Evolutionary conservation across 1,284 basidiomycete genomes (phyloP).

Genomic region (Chondrostereum purpureum): DNA sequence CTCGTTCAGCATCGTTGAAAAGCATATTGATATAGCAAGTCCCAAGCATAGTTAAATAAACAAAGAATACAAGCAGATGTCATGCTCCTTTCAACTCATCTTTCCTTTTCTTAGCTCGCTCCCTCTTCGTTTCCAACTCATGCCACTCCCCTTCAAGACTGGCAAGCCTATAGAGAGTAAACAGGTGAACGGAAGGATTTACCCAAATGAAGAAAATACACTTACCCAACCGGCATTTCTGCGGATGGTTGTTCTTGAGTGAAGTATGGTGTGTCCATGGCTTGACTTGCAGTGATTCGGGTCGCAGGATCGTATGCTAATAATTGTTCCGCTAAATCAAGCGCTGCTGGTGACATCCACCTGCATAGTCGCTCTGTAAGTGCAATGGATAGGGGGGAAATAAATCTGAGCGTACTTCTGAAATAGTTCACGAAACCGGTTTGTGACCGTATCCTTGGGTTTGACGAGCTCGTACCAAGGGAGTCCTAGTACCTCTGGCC

Average conservation of each 20-base stretch:
- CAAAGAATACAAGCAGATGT: no score
- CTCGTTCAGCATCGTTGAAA: slow-evolving; percentile 8
- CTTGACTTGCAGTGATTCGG: slow-evolving; percentile 76
- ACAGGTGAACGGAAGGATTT: slow-evolving; percentile 4
- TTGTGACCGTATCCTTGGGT: slow-evolving; percentile 67
- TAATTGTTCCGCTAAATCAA: slow-evolving; percentile 80
- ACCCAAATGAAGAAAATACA: slow-evolving; percentile 18
- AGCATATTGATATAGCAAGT: no score
- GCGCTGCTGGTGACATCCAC: slow-evolving; percentile 76
- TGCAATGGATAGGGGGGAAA: neutral
- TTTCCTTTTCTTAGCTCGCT: slow-evolving; percentile 73
- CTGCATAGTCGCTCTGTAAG: slow-evolving; percentile 37
- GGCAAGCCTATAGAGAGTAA: slow-evolving; percentile 44
- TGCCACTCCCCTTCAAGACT: slow-evolving; percentile 92
- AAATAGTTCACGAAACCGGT: slow-evolving; percentile 74
- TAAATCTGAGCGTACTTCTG: slow-evolving; percentile 50
- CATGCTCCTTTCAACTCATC: slow-evolving; percentile 8
- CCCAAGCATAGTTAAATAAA: no score
- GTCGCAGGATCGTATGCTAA: slow-evolving; percentile 79
- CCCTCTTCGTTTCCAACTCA: slow-evolving; percentile 84
- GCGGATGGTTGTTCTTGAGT: slow-evolving; percentile 68
- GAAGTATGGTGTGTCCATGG: slow-evolving; percentile 83
- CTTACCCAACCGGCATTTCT: slow-evolving; percentile 75
- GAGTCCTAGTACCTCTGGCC: slow-evolving; percentile 77
- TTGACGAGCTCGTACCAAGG: slow-evolving; percentile 99